Conservation (phyloP, 2,329 filamentous ascomycete species). For the Clonostachys sp. region DNA sequence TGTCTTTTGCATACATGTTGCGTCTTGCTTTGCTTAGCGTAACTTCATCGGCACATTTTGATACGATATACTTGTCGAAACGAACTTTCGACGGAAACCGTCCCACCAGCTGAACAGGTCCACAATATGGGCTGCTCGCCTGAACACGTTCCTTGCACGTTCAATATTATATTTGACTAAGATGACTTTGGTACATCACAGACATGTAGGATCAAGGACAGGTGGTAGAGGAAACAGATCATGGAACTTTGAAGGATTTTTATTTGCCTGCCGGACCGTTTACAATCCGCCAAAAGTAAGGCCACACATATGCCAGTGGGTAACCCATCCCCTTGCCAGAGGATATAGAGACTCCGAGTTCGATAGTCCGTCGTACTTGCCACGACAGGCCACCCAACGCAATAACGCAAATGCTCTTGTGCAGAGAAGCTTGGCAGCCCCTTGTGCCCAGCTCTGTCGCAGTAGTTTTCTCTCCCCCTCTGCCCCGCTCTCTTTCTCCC, state of each 20-base stretch:
- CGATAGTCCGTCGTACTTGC: neutral
- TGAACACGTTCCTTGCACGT: too few relatives aligned
- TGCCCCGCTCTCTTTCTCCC: constrained; percentile 9
- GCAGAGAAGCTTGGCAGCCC: neutral
- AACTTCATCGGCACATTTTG: too few relatives aligned
- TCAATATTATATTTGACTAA: too few relatives aligned
- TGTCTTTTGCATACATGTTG: too few relatives aligned
- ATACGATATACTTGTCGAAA: too few relatives aligned
- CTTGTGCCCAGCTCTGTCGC: neutral
- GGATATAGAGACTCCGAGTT: constrained; percentile 14
- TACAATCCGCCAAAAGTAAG: constrained; percentile 40
- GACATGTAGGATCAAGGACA: neutral
- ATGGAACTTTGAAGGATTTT: constrained; percentile 36
- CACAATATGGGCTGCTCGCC: too few relatives aligned
- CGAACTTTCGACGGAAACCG: too few relatives aligned
- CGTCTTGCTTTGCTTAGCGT: too few relatives aligned
- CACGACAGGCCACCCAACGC: neutral
- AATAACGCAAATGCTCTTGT: neutral
- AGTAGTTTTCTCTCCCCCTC: constrained; percentile 10
- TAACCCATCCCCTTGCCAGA: constrained; percentile 32
- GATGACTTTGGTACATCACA: neutral
- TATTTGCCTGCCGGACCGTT: constrained; percentile 47
- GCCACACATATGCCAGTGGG: constrained; percentile 39
- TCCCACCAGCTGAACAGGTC: too few relatives aligned
- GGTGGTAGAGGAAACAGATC: constrained; percentile 7